Evolutionary conservation across 2,329 filamentous ascomycete genomes (phyloP), one percentile per base, ranked within the genome.

Genomic region (Fusarium decemcellulare): DNA sequence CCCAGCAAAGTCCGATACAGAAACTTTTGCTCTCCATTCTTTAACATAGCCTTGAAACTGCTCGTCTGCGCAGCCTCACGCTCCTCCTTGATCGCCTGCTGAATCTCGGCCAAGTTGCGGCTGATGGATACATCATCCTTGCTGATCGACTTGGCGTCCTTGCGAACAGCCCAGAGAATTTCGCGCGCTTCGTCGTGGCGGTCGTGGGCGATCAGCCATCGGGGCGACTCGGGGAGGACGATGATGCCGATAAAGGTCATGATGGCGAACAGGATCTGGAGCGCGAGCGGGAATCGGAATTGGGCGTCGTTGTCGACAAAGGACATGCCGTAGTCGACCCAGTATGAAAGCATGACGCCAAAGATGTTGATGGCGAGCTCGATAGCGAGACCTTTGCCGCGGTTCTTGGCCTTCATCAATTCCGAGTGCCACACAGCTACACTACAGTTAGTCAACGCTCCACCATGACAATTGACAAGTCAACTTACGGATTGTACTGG

Each of bases 281-380:
- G 76, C 1, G 80, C 83, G 5, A 85, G 69, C 0, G 83, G 82
- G 44, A 85, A 85, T 2, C 83, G 81, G 59, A 84, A 85, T 39
- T 81, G 79, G 2, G 77, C 71, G 15, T 80, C 76, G 42, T 74
- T 80, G 29, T 71, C 58, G 34, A 80, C 74, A 40, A 72, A 80
- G 5, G 76, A 80, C 74, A 79, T 79, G 60, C 76, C 81, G 52
- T 82, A 82, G 61, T 82, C 79, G 7, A 79, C 73, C 77, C 78
- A 80, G 55, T 80, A 80, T 2, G 74, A 71, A 14, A 76, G 67
- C 70, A 79, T 77, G 9, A 80, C 76, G 6, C 78, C 78, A 12
- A 81, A 78, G 34, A 81, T 82, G 65, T 80, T 81, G 69, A 82
- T 80, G 15, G 77, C 77, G 9, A 80, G 71, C 37, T 80, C 78